These are phyloP conservation scores for Mortierella sp. DNA, from an alignment of 371 early-diverging fungal genomes.

Conservation along the genomic window DNA sequence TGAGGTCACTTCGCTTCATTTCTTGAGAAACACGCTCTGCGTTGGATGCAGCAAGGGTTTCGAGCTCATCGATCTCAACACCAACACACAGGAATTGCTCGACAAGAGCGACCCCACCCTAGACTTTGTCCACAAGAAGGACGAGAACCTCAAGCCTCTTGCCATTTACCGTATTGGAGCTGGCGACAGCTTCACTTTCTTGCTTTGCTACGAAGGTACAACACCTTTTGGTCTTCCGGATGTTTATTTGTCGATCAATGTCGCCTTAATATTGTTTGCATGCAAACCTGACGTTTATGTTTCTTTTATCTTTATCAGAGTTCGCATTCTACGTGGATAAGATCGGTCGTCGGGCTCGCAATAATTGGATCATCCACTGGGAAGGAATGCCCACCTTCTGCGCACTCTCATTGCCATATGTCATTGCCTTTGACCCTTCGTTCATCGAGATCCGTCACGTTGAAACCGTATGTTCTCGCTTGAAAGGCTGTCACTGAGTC, in stretches of 20 bases:
- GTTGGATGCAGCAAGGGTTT: conserved; percentile 93
- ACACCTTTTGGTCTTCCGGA: background rate
- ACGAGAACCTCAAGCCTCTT: conserved; percentile 81
- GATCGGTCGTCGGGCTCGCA: conserved; percentile 81
- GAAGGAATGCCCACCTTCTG: conserved; percentile 81
- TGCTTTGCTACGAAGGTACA: conserved; percentile 91
- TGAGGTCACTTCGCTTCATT: conserved; percentile 84
- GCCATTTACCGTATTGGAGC: conserved; percentile 84
- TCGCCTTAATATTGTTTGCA: background rate
- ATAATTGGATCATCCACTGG: conserved; percentile 85
- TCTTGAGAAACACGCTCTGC: conserved; percentile 84
- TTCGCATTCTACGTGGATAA: conserved; percentile 93
- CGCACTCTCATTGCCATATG: conserved; percentile 76
- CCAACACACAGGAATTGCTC: conserved; percentile 82
- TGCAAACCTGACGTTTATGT: background rate
- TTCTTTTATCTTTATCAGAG: conserved; percentile 57
- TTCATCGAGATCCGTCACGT: conserved; percentile 93
- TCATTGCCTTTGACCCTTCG: conserved; percentile 89
- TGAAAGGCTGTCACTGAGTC: background rate
- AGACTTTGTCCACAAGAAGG: conserved; percentile 84
- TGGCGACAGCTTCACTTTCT: conserved; percentile 71
- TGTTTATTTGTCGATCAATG: background rate
- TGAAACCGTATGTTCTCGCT: conserved; percentile 71
- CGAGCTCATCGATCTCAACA: conserved; percentile 90
- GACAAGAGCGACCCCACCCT: conserved; percentile 87